Evolutionary conservation across 805 yeast species (phyloP).

Genomic region (Wickerhamiella lipophila): DNA sequence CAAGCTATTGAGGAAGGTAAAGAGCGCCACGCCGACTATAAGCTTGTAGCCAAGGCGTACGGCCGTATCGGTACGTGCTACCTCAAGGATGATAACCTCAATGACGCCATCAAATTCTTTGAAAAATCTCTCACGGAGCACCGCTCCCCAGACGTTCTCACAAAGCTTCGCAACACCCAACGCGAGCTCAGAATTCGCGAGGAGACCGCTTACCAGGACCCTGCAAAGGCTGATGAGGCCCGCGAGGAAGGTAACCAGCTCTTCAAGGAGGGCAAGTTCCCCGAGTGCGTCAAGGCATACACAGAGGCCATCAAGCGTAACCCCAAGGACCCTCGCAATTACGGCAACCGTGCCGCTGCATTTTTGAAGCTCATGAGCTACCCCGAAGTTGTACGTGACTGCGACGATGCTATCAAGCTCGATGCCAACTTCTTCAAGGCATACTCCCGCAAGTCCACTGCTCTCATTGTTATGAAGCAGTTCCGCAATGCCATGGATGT

Average conservation of each 20-base stretch:
- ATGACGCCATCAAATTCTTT: conserved; percentile 61
- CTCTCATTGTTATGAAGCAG: conserved; percentile 82
- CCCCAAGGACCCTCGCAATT: conserved; percentile 95
- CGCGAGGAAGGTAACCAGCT: conserved; percentile 81
- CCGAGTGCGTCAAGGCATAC: conserved; percentile 86
- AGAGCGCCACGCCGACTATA: conserved; percentile 82
- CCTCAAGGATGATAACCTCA: conserved; percentile 58
- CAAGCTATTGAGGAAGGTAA: conserved; percentile 82
- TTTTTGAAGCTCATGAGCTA: conserved; percentile 86
- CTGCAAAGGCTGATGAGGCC: conserved; percentile 90
- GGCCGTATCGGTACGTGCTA: conserved; percentile 81
- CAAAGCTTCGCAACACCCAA: conserved; percentile 77
- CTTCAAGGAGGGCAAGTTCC: conserved; percentile 91
- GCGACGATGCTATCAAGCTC: conserved; percentile 74
- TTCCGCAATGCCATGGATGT: conserved; percentile 73
- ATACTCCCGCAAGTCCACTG: conserved; percentile 91
- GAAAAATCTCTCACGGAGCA: conserved; percentile 93
- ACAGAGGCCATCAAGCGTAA: conserved; percentile 93
- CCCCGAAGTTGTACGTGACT: conserved; percentile 92
- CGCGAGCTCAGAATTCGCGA: conserved; percentile 71
- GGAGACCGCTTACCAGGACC: conserved; percentile 67
- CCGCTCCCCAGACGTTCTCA: conserved; percentile 85
- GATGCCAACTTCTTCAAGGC: conserved; percentile 91
- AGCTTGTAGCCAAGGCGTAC: conserved; percentile 79
- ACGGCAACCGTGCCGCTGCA: conserved; percentile 97